Percentiles rank a stretch among this genome's conserved stretches.
Conservation (phyloP, 257 asterid species). For the Voacanga thouarsii region DNA sequence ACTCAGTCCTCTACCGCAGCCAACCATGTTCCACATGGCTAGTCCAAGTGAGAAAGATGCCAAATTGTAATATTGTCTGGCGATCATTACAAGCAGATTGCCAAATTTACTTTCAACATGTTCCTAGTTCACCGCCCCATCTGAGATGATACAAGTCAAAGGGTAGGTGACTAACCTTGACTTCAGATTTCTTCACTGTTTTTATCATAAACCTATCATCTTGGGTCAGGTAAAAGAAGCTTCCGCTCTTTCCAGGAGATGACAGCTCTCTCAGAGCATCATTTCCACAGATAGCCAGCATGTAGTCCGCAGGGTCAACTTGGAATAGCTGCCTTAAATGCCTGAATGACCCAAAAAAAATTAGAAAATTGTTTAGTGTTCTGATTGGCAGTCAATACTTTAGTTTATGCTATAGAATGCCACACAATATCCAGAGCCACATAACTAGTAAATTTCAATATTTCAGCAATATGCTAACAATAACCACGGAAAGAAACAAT, state of each 20-base stretch:
- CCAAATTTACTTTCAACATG: constrained; percentile 1
- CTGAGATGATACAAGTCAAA: constrained; percentile 21
- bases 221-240: constrained; percentile 88
- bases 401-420: neutral
- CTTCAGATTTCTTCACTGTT: constrained; percentile 97
- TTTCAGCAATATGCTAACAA: neutral
- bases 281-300: constrained; percentile 91
- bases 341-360: constrained; percentile 37
- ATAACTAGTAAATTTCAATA: neutral
- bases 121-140: constrained; percentile 8
- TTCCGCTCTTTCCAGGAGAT: constrained; percentile 99
- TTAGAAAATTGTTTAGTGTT: neutral
- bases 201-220: constrained; percentile 98
- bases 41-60: neutral
- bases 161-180: constrained; percentile 70
- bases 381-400: neutral
- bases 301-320: constrained; percentile 96
- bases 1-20: constrained; percentile 16
- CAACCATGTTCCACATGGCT: neutral
- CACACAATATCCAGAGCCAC: neutral
- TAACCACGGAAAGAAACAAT: neutral
- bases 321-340: constrained; percentile 82
- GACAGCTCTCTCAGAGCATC: constrained; percentile 96
- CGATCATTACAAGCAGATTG: neutral
- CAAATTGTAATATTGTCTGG: neutral